phyloP scores from a whole-genome alignment of 768 basidiomycete genomes.

The Kwoniella dendrophila region DNA sequence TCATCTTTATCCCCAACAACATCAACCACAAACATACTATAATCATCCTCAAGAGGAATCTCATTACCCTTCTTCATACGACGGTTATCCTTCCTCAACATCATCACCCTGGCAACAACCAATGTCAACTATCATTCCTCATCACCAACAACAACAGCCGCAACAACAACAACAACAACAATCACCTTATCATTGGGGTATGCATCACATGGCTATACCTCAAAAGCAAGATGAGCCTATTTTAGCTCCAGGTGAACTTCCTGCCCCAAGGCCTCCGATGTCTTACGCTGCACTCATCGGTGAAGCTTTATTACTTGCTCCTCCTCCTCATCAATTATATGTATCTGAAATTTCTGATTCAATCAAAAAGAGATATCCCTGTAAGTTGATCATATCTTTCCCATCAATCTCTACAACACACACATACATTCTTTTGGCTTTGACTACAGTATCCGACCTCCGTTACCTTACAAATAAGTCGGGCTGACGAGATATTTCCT shows the following conservation, averaged over 20 bases:
- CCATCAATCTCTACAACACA: not conserved
- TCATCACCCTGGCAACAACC: slow-evolving; percentile 7
- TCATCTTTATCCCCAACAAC: slow-evolving; percentile 15
- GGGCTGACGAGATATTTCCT: slow-evolving; percentile 18
- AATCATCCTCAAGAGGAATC: slow-evolving; percentile 8
- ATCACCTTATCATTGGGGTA: slow-evolving; percentile 26
- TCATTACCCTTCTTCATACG: slow-evolving; percentile 10
- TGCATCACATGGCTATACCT: slow-evolving; percentile 29
- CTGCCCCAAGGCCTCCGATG: slow-evolving; percentile 47
- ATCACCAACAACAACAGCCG: slow-evolving; percentile 15
- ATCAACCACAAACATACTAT: slow-evolving; percentile 4
- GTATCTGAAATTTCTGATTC: slow-evolving; percentile 52
- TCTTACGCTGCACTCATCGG: slow-evolving; percentile 54
- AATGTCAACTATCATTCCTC: slow-evolving; percentile 9
- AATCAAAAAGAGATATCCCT: slow-evolving; percentile 50
- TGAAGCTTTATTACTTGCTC: slow-evolving; percentile 47
- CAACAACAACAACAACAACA: slow-evolving; percentile 17
- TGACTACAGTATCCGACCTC: not conserved
- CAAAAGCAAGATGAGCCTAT: slow-evolving; percentile 46
- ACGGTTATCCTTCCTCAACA: slow-evolving; percentile 14
- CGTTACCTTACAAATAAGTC: not conserved
- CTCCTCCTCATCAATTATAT: slow-evolving; percentile 50
- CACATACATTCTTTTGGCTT: not conserved
- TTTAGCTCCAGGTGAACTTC: slow-evolving; percentile 48
- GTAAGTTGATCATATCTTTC: slow-evolving; percentile 33